A percentile compares a stretch with the other conserved stretches of the same genome.
Evolutionary conservation across 805 yeast genomes (phyloP).

Genomic region (Ogataea haglerorum): DNA sequence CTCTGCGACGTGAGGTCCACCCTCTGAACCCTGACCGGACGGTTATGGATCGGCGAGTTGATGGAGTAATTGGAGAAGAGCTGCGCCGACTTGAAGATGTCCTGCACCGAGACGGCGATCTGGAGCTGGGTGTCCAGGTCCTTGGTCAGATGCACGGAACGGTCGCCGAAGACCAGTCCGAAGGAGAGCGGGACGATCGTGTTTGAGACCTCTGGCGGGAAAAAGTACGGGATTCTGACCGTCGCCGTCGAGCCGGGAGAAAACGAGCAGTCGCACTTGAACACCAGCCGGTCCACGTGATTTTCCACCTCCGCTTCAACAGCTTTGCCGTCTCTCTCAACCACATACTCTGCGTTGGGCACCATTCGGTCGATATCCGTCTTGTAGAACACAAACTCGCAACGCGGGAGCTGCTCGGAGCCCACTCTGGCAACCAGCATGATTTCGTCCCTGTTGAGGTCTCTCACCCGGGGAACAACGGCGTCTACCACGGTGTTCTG

Average conservation of each 20-base stretch:
- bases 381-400: slow-evolving; percentile 23
- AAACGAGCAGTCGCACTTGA: slow-evolving; percentile 12
- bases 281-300: slow-evolving; percentile 15
- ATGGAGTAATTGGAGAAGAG: slow-evolving; percentile 68
- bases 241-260: slow-evolving; percentile 8
- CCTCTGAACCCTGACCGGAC: slow-evolving; percentile 52
- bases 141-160: slow-evolving; percentile 17
- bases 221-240: slow-evolving; percentile 31
- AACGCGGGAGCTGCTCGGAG: slow-evolving; percentile 13
- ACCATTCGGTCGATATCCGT: slow-evolving; percentile 30
- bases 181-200: slow-evolving; percentile 24
- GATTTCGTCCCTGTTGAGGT: slow-evolving; percentile 29
- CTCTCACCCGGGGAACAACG: slow-evolving; percentile 22
- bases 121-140: slow-evolving; percentile 51
- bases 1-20: slow-evolving; percentile 32
- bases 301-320: slow-evolving; percentile 17
- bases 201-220: slow-evolving; percentile 34
- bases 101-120: slow-evolving; percentile 77
- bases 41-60: slow-evolving; percentile 48
- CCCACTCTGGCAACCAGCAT: slow-evolving; percentile 22
- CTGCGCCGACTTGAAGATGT: slow-evolving; percentile 55
- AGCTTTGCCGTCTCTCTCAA: slow-evolving; percentile 7
- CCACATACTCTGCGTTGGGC: slow-evolving; percentile 14
- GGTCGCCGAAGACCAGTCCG: slow-evolving; percentile 22
- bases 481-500: slow-evolving; percentile 22